Evolutionary conservation across 495 filamentous ascomycete genomes (phyloP).

Genomic region (Symbiotaphrina buchneri): DNA sequence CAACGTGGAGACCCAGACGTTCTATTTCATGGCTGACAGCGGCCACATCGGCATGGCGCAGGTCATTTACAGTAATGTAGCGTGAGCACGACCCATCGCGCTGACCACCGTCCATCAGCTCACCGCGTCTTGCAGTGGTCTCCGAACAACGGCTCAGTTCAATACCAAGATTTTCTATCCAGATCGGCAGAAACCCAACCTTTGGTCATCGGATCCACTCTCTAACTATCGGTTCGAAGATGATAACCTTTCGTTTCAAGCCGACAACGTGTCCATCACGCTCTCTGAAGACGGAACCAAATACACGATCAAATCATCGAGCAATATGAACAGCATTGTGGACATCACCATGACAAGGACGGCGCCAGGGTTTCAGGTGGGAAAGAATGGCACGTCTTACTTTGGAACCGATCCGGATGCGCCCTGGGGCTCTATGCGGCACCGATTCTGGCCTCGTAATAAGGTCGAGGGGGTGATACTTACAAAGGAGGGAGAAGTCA

Average conservation of each 20-base stretch:
- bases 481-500: slow-evolving; percentile 60
- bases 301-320: slow-evolving; percentile 70
- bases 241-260: slow-evolving; percentile 58
- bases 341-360: slow-evolving; percentile 57
- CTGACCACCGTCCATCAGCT: slow-evolving; percentile 8
- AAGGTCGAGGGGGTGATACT: slow-evolving; percentile 60
- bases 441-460: slow-evolving; percentile 83
- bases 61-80: slow-evolving; percentile 95
- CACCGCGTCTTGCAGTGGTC: slow-evolving; percentile 34
- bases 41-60: slow-evolving; percentile 63
- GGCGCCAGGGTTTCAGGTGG: slow-evolving; percentile 66
- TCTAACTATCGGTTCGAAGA: slow-evolving; percentile 64
- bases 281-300: slow-evolving; percentile 62
- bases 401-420: slow-evolving; percentile 66
- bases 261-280: slow-evolving; percentile 58
- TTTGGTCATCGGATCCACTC: slow-evolving; percentile 66
- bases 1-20: slow-evolving; percentile 87
- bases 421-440: slow-evolving; percentile 83
- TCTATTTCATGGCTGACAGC: slow-evolving; percentile 66
- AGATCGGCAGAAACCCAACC: slow-evolving; percentile 34
- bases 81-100: slow-evolving; percentile 29
- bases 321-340: slow-evolving; percentile 53
- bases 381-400: slow-evolving; percentile 63
- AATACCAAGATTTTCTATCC: slow-evolving; percentile 76
- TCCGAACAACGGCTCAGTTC: slow-evolving; percentile 79